Conservation (phyloP, 164 flowering plant genomes). For the Nelumbo lutea region DNA sequence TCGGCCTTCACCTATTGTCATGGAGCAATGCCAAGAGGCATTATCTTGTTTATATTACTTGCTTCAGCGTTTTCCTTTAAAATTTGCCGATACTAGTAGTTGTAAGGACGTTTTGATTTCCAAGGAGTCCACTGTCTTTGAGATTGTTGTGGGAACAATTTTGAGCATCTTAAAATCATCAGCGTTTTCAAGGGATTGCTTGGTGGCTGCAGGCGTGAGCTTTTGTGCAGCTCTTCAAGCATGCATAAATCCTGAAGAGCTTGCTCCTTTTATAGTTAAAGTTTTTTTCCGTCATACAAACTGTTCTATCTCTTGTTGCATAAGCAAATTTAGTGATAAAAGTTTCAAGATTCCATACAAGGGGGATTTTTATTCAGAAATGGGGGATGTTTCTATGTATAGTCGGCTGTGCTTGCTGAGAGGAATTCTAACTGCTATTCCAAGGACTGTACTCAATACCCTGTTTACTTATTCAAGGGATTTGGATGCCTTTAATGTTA, state of each 20-base stretch:
- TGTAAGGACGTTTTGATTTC: conserved; percentile 2
- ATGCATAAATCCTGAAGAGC: conserved; percentile 53
- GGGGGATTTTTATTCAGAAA: conserved; percentile 49
- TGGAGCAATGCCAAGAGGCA: conserved; percentile 98
- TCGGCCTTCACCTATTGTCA: conserved; percentile 78
- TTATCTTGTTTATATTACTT: conserved; percentile 90
- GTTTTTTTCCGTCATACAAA: conserved; percentile 39
- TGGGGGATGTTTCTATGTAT: conserved; percentile 44
- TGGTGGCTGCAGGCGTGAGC: conserved; percentile 92
- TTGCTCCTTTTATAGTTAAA: conserved; percentile 48
- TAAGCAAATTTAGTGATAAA: conserved; percentile 19
- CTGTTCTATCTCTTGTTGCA: conserved; percentile 16
- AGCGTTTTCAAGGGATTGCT: conserved; percentile 86
- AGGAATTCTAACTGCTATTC: conserved; percentile 90
- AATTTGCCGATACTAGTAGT: conserved; percentile 29
- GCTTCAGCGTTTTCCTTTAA: conserved; percentile 77
- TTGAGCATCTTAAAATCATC: conserved; percentile 54
- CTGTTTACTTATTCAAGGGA: conserved; percentile 26
- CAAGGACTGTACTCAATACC: conserved; percentile 60
- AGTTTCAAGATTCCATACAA: conserved; percentile 40
- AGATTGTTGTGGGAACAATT: conserved; percentile 37
- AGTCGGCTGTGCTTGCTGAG: conserved; percentile 85
- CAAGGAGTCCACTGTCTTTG: conserved; percentile 31
- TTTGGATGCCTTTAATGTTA: conserved; percentile 13
- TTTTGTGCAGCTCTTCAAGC: conserved; percentile 89